A percentile compares a stretch with the other conserved stretches of the same genome.
phyloP scores from a whole-genome alignment of 495 filamentous ascomycete species.

The Geoglossum glabrum region DNA sequence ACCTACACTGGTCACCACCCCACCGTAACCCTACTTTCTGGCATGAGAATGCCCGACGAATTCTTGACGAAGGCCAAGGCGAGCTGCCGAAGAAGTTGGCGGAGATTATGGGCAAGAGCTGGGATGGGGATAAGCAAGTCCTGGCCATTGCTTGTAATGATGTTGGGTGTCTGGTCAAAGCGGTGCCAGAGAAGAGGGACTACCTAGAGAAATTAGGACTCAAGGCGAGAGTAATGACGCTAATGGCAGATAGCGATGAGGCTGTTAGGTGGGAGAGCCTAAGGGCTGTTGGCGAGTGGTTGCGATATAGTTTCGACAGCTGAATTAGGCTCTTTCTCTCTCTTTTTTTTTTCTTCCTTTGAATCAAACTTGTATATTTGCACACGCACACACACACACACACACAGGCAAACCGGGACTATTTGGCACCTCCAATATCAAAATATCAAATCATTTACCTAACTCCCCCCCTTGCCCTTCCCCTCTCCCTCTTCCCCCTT shows the following conservation, averaged over 20 bases:
- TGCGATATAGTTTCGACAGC: slow-evolving; percentile 68
- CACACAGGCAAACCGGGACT: too few relatives aligned
- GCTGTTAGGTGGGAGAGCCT: slow-evolving; percentile 88
- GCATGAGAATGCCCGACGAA: slow-evolving; percentile 84
- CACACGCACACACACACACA: too few relatives aligned
- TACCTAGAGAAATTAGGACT: slow-evolving; percentile 73
- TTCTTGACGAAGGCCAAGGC: slow-evolving; percentile 66
- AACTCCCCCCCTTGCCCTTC: too few relatives aligned
- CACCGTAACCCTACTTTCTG: slow-evolving; percentile 83
- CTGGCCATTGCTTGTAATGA: slow-evolving; percentile 94
- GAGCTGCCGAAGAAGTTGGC: slow-evolving; percentile 65
- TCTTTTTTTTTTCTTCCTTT: neutral
- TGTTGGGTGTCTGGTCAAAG: slow-evolving; percentile 70
- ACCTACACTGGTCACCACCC: slow-evolving; percentile 87
- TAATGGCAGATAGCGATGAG: slow-evolving; percentile 85
- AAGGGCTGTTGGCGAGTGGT: slow-evolving; percentile 79
- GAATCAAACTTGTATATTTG: too few relatives aligned
- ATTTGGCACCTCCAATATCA: too few relatives aligned
- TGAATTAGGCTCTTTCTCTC: neutral
- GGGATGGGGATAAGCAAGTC: slow-evolving; percentile 89
- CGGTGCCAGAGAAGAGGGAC: slow-evolving; percentile 64
- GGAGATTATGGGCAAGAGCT: slow-evolving; percentile 65
- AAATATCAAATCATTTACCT: too few relatives aligned
- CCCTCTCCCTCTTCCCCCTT: too few relatives aligned
- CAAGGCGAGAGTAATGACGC: slow-evolving; percentile 81